Conservation (phyloP, 2,329 filamentous ascomycete species). For the Myotisia sp. region DNA sequence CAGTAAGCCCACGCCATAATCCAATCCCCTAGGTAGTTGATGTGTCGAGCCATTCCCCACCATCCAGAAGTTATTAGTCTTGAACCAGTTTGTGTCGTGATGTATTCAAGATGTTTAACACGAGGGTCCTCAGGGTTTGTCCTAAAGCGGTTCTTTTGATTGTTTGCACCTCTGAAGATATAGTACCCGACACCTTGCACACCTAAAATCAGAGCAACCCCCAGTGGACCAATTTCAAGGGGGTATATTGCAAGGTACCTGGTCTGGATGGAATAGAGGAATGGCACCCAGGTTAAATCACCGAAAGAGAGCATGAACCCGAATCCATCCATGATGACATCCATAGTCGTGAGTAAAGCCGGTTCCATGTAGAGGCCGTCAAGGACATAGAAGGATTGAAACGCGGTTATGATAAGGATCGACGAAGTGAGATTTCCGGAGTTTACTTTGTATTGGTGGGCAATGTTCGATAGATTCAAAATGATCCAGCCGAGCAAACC, state of each 20-base stretch:
- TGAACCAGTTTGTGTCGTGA: conserved; percentile 68
- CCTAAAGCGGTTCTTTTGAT: conserved; percentile 87
- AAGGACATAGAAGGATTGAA: conserved; percentile 69
- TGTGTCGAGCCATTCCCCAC: conserved; percentile 85
- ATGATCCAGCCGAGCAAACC: conserved; percentile 82
- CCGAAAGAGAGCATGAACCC: conserved; percentile 91
- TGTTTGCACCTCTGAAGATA: conserved; percentile 84
- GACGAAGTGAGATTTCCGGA: conserved; percentile 75
- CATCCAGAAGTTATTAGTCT: conserved; percentile 73
- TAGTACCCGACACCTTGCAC: conserved; percentile 61
- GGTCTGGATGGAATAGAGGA: conserved; percentile 70
- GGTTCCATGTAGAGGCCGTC: conserved; percentile 80
- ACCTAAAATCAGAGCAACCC: conserved; percentile 50
- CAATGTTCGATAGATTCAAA: conserved; percentile 68
- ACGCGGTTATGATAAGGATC: conserved; percentile 61
- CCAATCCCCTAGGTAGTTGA: conserved; percentile 96
- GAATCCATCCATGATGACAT: conserved; percentile 84
- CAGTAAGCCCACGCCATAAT: conserved; percentile 84
- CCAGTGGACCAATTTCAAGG: conserved; percentile 53
- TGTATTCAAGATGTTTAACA: conserved; percentile 68
- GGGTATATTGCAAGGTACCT: conserved; percentile 76
- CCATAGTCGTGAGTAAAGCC: conserved; percentile 82
- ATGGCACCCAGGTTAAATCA: conserved; percentile 84
- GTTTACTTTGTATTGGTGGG: conserved; percentile 67
- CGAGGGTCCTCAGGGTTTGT: conserved; percentile 68